Evolutionary conservation across 495 filamentous ascomycete genomes (phyloP).

Genomic region (Penicillium turbatum): DNA sequence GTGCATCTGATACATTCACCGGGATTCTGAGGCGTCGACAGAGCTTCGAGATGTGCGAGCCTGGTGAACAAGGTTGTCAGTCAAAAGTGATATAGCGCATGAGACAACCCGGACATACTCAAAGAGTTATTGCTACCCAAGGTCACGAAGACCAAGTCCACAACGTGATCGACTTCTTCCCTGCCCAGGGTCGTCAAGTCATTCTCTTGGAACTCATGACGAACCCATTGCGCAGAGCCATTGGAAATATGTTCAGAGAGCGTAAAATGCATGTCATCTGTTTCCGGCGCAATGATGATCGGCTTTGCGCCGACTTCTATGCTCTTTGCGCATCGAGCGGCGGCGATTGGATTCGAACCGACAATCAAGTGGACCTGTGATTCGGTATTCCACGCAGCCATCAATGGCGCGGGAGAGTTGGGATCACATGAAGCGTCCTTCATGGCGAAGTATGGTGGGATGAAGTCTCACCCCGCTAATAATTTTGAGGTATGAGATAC

Average conservation of each 20-base stretch:
- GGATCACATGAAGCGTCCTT: slow-evolving; percentile 29
- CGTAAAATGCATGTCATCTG: slow-evolving; percentile 62
- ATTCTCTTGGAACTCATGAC: slow-evolving; percentile 63
- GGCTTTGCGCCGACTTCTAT: slow-evolving; percentile 83
- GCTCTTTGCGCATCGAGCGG: slow-evolving; percentile 73
- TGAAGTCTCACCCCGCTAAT: slow-evolving; percentile 21
- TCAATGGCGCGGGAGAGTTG: slow-evolving; percentile 46
- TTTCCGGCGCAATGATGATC: slow-evolving; percentile 71
- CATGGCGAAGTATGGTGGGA: slow-evolving; percentile 26
- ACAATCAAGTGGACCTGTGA: slow-evolving; percentile 81
- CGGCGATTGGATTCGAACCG: slow-evolving; percentile 81
- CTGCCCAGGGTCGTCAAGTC: slow-evolving; percentile 75
- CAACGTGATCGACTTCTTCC: slow-evolving; percentile 69
- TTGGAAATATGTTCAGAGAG: slow-evolving; percentile 68
- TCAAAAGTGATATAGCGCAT: neutral
- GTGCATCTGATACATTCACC: slow-evolving; percentile 86
- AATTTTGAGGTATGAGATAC: neutral
- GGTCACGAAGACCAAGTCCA: slow-evolving; percentile 92
- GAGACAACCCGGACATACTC: slow-evolving; percentile 35
- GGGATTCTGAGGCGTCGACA: slow-evolving; percentile 82
- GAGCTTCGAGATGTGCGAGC: slow-evolving; percentile 63
- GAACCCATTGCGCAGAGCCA: slow-evolving; percentile 67
- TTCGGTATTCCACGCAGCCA: slow-evolving; percentile 71
- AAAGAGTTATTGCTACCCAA: slow-evolving; percentile 49
- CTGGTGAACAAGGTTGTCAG: slow-evolving; percentile 31